phyloP scores from a whole-genome alignment of 129 eudicot species.

The Helianthus annuus region DNA sequence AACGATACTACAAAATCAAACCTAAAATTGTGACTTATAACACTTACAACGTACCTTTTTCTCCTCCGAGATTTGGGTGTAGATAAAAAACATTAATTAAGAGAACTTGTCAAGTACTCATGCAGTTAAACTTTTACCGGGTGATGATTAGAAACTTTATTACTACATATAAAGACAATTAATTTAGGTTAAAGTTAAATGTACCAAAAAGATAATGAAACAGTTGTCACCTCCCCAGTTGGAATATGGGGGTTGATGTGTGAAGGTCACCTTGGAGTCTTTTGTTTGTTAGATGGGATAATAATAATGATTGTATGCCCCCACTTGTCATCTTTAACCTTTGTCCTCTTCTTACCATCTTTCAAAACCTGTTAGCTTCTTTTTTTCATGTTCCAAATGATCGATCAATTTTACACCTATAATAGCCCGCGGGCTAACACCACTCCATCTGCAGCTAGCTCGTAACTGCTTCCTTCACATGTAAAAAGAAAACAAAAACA shows the following conservation, averaged over 20 bases:
- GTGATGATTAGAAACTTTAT: not conserved
- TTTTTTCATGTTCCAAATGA: not conserved
- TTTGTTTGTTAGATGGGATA: not conserved
- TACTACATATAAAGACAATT: not conserved
- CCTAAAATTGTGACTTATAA: no score
- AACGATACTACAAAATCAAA: no score
- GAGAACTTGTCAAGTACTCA: no score
- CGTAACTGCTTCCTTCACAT: not conserved
- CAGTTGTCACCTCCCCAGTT: not conserved
- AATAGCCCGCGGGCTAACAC: no score
- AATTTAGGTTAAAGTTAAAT: not conserved
- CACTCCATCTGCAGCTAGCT: no score
- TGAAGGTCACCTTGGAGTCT: not conserved
- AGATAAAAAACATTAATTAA: no score
- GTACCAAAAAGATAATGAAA: not conserved
- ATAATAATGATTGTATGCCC: constrained; percentile 1
- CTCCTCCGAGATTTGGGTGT: not conserved
- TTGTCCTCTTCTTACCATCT: not conserved
- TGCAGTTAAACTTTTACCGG: not conserved
- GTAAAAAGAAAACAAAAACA: not conserved
- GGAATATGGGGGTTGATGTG: not conserved
- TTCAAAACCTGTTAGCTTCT: not conserved
- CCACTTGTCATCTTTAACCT: not conserved
- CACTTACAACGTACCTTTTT: no score
- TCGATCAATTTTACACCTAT: not conserved